These are phyloP conservation scores for Barnettozyma wickerhamii DNA, from an alignment of 805 yeast species.

Conservation along the genomic window DNA sequence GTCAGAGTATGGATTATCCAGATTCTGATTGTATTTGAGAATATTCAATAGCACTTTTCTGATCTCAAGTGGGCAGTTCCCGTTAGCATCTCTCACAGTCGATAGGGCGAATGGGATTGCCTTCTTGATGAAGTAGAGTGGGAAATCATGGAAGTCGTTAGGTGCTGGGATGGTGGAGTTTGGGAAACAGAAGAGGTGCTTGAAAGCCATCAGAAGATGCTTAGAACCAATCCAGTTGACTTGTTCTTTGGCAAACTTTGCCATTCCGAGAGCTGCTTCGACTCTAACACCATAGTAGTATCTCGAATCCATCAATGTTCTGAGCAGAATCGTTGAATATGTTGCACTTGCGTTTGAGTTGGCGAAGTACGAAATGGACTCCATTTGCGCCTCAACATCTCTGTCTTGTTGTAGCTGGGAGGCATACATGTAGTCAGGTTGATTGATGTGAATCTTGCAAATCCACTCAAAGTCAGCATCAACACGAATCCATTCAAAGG, in stretches of 20 bases:
- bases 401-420: slow-evolving; percentile 92
- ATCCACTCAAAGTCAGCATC: slow-evolving; percentile 99
- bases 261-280: slow-evolving; percentile 80
- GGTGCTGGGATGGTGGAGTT: slow-evolving; percentile 64
- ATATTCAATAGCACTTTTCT: slow-evolving; percentile 63
- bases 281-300: slow-evolving; percentile 86
- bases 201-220: slow-evolving; percentile 69
- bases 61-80: slow-evolving; percentile 56
- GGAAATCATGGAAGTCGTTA: slow-evolving; percentile 74
- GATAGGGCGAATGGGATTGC: slow-evolving; percentile 64
- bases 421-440: slow-evolving; percentile 92
- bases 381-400: slow-evolving; percentile 93
- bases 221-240: slow-evolving; percentile 66
- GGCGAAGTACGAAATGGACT: slow-evolving; percentile 72
- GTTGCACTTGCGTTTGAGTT: slow-evolving; percentile 52
- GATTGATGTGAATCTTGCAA: slow-evolving; percentile 71
- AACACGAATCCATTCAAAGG: slow-evolving; percentile 96
- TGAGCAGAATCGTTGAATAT: slow-evolving; percentile 69
- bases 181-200: slow-evolving; percentile 67
- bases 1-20: slow-evolving; percentile 73
- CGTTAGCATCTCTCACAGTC: slow-evolving; percentile 54
- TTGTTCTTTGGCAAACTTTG: slow-evolving; percentile 57
- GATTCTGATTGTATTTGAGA: slow-evolving; percentile 80
- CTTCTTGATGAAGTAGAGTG: slow-evolving; percentile 63
- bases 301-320: slow-evolving; percentile 79